Conservation (phyloP, 176 grass and related monocot genomes). For the Oryza punctata region DNA sequence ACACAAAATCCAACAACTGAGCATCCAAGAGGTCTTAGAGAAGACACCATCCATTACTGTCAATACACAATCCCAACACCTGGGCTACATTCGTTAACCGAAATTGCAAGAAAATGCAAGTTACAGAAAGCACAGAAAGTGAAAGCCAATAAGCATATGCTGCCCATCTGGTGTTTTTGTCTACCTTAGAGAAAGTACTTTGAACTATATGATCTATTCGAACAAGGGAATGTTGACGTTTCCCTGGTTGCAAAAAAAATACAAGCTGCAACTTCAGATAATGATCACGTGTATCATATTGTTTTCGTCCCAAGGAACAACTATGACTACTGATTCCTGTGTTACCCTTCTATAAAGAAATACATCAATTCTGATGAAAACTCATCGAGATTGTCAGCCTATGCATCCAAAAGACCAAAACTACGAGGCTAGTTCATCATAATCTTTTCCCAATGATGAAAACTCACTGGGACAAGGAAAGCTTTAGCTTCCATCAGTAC, state of each 20-base stretch:
- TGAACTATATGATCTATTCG: background rate
- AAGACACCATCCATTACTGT: background rate
- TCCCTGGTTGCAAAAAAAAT: background rate
- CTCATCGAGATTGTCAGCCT: background rate
- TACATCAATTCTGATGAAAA: slow-evolving; percentile 9
- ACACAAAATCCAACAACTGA: too few relatives aligned
- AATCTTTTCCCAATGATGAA: too few relatives aligned
- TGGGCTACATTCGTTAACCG: background rate
- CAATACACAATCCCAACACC: background rate
- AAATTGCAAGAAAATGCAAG: too few relatives aligned
- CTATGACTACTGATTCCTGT: background rate
- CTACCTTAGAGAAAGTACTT: background rate
- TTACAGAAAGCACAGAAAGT: too few relatives aligned
- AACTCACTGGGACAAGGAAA: background rate
- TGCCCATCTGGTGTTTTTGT: background rate
- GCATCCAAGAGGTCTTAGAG: too few relatives aligned
- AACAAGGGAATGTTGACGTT: background rate
- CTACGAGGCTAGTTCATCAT: background rate
- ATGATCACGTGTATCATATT: background rate
- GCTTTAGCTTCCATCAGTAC: slow-evolving; percentile 1
- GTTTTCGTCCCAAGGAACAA: background rate
- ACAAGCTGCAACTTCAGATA: background rate
- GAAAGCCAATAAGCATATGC: too few relatives aligned
- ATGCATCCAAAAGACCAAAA: slow-evolving; percentile 24
- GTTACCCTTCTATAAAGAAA: slow-evolving; percentile 8